Percentiles rank a stretch among this genome's conserved stretches.
These are phyloP conservation scores for Alternaria triticina DNA, from an alignment of 2,329 filamentous ascomycete genomes.

Conservation along the genomic window DNA sequence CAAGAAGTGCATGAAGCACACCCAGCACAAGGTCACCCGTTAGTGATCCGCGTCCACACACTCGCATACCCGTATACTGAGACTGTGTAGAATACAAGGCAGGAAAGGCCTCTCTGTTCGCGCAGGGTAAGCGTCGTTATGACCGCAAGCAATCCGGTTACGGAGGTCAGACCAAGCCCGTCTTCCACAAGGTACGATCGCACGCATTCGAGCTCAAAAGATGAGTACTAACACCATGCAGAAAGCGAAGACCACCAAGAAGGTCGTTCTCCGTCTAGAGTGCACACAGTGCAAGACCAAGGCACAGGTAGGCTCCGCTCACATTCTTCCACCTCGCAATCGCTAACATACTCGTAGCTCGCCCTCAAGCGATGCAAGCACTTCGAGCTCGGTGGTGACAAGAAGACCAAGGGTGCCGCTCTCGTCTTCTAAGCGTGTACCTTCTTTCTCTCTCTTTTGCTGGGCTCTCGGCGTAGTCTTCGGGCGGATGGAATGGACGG, in stretches of 20 bases:
- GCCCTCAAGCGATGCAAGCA: constrained; percentile 99
- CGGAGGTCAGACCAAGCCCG: constrained; percentile 99
- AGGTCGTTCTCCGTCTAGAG: constrained; percentile 98
- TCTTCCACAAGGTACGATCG: constrained; percentile 79
- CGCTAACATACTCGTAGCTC: constrained; percentile 72
- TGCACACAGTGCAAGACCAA: constrained; percentile 86
- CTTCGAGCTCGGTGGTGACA: constrained; percentile 99
- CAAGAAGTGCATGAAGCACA: constrained; percentile 77
- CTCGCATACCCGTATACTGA: constrained; percentile 30
- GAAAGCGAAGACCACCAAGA: constrained; percentile 99
- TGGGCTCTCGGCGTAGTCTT: constrained; percentile 49
- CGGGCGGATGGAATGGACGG: constrained; percentile 44
- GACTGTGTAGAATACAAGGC: constrained; percentile 77
- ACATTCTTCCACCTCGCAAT: not conserved
- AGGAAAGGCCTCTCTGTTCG: constrained; percentile 93
- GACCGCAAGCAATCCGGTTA: constrained; percentile 91
- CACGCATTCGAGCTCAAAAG: not conserved
- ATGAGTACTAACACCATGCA: constrained; percentile 49
- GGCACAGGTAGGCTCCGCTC: constrained; percentile 34
- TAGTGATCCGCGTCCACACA: constrained; percentile 21
- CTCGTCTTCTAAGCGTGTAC: constrained; percentile 91
- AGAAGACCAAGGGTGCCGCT: constrained; percentile 99
- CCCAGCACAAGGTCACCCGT: constrained; percentile 47
- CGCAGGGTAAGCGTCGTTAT: constrained; percentile 99
- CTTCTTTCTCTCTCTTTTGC: constrained; percentile 49